Conservation (phyloP, 495 filamentous ascomycete genomes). For the Xylaria nigripes region DNA sequence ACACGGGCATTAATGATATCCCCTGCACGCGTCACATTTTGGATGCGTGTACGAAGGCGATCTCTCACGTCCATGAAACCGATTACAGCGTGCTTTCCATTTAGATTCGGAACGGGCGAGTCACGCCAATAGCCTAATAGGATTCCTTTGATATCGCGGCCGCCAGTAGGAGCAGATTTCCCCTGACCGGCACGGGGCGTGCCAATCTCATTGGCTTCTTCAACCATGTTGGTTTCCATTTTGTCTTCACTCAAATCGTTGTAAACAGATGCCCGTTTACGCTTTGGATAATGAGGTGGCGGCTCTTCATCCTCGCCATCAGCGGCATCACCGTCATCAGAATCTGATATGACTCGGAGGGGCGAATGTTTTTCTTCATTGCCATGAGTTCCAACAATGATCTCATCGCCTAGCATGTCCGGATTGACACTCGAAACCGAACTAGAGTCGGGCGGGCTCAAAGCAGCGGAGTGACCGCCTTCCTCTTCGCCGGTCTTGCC, state of each 20-base stretch:
- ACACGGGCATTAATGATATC: conserved; percentile 29
- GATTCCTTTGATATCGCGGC: conserved; percentile 35
- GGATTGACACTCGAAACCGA: conserved; percentile 30
- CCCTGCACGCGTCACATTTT: conserved; percentile 30
- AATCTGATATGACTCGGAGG: conserved; percentile 26
- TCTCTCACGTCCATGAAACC: conserved; percentile 49
- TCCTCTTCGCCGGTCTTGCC: conserved; percentile 16
- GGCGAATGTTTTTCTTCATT: conserved; percentile 25
- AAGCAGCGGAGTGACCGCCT: conserved; percentile 21
- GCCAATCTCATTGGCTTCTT: conserved; percentile 19
- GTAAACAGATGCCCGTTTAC: conserved; percentile 40
- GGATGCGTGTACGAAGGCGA: conserved; percentile 44
- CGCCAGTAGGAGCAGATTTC: conserved; percentile 27
- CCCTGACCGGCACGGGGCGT: conserved; percentile 10
- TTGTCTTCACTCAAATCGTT: conserved; percentile 31
- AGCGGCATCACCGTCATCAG: conserved; percentile 15
- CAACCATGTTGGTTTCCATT: conserved; percentile 17
- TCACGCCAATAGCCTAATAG: conserved; percentile 48
- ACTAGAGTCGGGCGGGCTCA: conserved; percentile 27
- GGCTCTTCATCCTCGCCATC: conserved; percentile 17
- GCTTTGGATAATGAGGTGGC: conserved; percentile 33
- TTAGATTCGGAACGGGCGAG: conserved; percentile 32
- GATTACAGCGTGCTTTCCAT: conserved; percentile 42
- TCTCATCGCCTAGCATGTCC: conserved; percentile 36
- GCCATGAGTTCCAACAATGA: conserved; percentile 37